These are phyloP conservation scores for Eutrema salsugineum DNA, from an alignment of 441 rosid species.

Conservation along the genomic window DNA sequence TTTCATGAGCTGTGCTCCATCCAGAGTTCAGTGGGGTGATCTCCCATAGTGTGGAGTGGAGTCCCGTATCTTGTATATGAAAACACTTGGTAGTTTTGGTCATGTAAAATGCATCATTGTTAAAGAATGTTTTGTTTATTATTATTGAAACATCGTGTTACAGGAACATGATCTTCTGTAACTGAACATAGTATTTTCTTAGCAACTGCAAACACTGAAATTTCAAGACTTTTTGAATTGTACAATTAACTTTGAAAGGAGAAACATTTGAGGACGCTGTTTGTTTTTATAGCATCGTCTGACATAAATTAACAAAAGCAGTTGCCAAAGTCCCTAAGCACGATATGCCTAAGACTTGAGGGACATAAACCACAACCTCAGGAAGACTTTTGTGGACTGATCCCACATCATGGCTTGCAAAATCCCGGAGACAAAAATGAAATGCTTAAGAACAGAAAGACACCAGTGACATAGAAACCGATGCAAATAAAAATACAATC, in stretches of 20 bases:
- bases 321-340: not conserved
- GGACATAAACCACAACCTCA: not conserved
- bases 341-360: not conserved
- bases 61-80: not conserved
- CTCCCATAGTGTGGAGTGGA: slow-evolving; percentile 4
- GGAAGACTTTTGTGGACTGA: not conserved
- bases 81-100: not conserved
- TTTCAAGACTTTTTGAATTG: not conserved
- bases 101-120: not conserved
- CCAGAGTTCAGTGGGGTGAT: slow-evolving; percentile 5
- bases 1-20: slow-evolving; percentile 30
- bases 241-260: not conserved
- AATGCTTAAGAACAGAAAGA: not conserved
- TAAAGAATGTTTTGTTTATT: not conserved
- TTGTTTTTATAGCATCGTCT: not conserved
- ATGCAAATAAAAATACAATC: not conserved
- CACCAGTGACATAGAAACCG: not conserved
- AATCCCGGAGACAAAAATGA: not conserved
- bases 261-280: not conserved
- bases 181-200: not conserved
- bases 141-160: not conserved
- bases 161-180: not conserved
- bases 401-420: not conserved
- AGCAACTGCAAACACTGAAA: not conserved
- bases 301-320: not conserved